Evolutionary conservation across 805 yeast genomes (phyloP), one percentile per base, ranked within the genome.

Genomic region (Debaryomyces prosopidis): DNA sequence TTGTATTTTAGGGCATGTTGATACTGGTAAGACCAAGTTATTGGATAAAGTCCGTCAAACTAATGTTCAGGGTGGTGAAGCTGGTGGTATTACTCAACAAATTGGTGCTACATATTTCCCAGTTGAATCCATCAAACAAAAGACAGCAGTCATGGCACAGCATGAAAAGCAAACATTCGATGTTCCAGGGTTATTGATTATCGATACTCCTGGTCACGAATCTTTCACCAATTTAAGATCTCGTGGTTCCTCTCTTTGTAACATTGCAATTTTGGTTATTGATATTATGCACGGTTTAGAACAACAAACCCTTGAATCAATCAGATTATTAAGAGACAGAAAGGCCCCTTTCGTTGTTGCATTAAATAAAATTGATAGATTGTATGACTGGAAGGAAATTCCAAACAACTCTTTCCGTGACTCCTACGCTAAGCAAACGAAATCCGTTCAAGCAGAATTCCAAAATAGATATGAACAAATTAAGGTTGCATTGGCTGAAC

Each of bases 71-170:
- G 99, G 97, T 68, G 99, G 99, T 64, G 99, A 94, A 76, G 99
- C 99, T 45, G 99, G 99, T 77, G 99, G 99, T 77, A 94, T 94
- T 68, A 94, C 99, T 53, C 99, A 94, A 80, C 99, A 94, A 74
- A 94, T 94, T 65, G 99, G 99, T 82, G 99, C 99, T 45, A 94
- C 99, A 17, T 94, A 94, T 68, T 94, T 94, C 89, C 99, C 99
- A 50, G 90, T 94, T 55, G 95, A 87, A 26, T 90, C 97, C 36
- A 89, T 94, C 60, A 84, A 85, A 68, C 83, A 83, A 62, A 94
- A 94, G 75, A 94, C 98, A 20, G 86, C 82, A 38, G 95, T 87
- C 41, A 92, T 94, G 97, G 81, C 87, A 46, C 76, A 82, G 52
- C 87, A 83, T 64, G 96, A 89, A 66, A 87, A 87, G 62, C 84